Base-by-base conservation (phyloP, 1,284 basidiomycete species). In the Sanghuangporus weigelae region DNA sequence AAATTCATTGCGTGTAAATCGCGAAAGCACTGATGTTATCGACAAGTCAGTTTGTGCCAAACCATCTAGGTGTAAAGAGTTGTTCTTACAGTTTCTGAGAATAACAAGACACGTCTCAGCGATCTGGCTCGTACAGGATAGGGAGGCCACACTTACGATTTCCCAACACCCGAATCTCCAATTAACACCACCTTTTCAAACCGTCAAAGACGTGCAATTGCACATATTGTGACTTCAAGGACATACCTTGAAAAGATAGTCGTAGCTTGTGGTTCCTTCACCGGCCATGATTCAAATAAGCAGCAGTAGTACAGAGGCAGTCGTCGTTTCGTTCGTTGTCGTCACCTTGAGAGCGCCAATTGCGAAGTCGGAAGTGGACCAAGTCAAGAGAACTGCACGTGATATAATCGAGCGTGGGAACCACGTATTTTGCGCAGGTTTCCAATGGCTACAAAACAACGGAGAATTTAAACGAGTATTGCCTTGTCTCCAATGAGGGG, bases 1-100 rank as follows among this genome's bases (percentile, higher is more conserved):
- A 87, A 99, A 99, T 79, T 98, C 96, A 75, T 98, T 98, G 69
- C 96, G 88, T 68, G 96, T 99, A 87, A 99, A 99, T 75, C 95
- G 93, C 78, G 94, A 90, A 71, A 92, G 89, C 75, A 91, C 89
- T 91, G 71, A n/a, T 49, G 59, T 50, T 61, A 38, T 65, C 48
- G 35, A 50, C 38, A 66, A 16, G 42, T 21, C 35, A 14, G 36
- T 48, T 14, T n/a, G 26, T 5, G 14, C 31, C 8, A 3, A n/a
- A n/a, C 19, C 21, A n/a, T 46, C 16, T 46, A 46, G 44, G 16
- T 19, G 16, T 19, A 46, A 4, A 56, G 16, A 53, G 21, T n/a
- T 39, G 8, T 55, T 36, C 57, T 38, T 57, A 58, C 63, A 19
- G n/a, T 55, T 51, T 39, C 42, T 49, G 42, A 16, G 8, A n/a